Evolutionary conservation across 2,329 filamentous ascomycete genomes (phyloP).

Genomic region (Zasmidium cellare): DNA sequence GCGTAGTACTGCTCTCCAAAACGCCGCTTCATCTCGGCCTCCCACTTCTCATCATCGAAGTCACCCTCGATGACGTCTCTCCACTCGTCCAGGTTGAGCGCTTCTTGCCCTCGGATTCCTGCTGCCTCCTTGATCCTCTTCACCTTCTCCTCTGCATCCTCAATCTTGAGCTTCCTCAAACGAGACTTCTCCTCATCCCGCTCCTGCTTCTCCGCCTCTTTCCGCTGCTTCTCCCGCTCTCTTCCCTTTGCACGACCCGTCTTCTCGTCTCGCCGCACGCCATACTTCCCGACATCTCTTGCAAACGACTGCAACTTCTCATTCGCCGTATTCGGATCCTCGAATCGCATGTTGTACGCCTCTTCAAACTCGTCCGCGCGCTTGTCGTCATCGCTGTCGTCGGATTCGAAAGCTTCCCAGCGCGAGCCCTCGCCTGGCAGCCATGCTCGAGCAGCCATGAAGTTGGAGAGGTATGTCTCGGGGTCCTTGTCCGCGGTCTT

Average conservation of each 20-base stretch:
- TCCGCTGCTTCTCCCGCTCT: slow-evolving; percentile 73
- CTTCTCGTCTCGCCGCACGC: slow-evolving; percentile 85
- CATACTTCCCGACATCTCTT: slow-evolving; percentile 79
- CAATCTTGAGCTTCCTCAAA: slow-evolving; percentile 82
- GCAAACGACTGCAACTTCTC: slow-evolving; percentile 86
- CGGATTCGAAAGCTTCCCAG: slow-evolving; percentile 85
- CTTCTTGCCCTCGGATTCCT: slow-evolving; percentile 65
- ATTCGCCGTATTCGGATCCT: slow-evolving; percentile 85
- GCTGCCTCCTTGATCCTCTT: slow-evolving; percentile 86
- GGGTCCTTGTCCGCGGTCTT: slow-evolving; percentile 82
- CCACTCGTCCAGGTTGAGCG: slow-evolving; percentile 75
- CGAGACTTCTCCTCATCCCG: slow-evolving; percentile 79
- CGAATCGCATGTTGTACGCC: slow-evolving; percentile 94
- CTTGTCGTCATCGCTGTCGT: slow-evolving; percentile 75
- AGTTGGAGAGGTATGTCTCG: slow-evolving; percentile 91
- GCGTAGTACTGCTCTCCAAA: slow-evolving; percentile 94
- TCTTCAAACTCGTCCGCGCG: slow-evolving; percentile 85
- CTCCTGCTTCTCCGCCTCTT: slow-evolving; percentile 75
- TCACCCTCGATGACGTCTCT: slow-evolving; percentile 78
- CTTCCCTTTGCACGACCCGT: slow-evolving; percentile 75
- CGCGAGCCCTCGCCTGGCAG: slow-evolving; percentile 65
- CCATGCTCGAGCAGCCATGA: slow-evolving; percentile 91
- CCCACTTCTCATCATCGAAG: slow-evolving; percentile 89
- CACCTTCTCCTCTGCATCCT: slow-evolving; percentile 85
- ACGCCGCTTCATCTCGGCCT: slow-evolving; percentile 80